Conservation (phyloP, 257 asterid genomes). For the Scutellaria galericulata region DNA sequence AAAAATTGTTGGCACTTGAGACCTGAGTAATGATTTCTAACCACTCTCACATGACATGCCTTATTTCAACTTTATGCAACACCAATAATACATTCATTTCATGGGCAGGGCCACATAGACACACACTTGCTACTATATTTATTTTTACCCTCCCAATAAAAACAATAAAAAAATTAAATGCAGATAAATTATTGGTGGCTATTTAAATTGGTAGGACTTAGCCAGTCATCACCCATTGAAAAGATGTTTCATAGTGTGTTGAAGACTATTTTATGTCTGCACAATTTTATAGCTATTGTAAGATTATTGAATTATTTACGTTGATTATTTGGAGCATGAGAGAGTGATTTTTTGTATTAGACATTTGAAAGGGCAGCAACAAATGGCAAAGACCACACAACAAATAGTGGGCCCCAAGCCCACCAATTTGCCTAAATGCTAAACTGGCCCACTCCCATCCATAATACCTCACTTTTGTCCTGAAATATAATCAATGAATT, state of each 20-base stretch:
- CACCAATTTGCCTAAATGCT: slow-evolving; percentile 54
- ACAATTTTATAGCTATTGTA: background rate
- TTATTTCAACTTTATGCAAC: slow-evolving; percentile 44
- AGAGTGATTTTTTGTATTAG: slow-evolving; percentile 2
- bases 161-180: background rate
- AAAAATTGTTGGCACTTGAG: background rate
- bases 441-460: slow-evolving; percentile 45
- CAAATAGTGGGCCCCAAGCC: slow-evolving; percentile 60
- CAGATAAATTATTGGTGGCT: slow-evolving; percentile 11
- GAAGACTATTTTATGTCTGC: no score
- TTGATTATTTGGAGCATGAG: background rate
- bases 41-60: slow-evolving; percentile 60
- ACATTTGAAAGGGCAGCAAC: slow-evolving; percentile 41
- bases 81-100: slow-evolving; percentile 44
- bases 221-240: background rate
- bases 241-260: no score
- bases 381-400: slow-evolving; percentile 54
- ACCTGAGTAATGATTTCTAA: slow-evolving; percentile 37
- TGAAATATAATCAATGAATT: slow-evolving; percentile 28
- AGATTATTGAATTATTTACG: background rate
- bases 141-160: background rate
- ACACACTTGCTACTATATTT: background rate
- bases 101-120: slow-evolving; percentile 34
- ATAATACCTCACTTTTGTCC: background rate
- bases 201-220: slow-evolving; percentile 4